Conservation (phyloP, 1,284 basidiomycete genomes). For the Cutaneotrichosporon spelunceum region DNA sequence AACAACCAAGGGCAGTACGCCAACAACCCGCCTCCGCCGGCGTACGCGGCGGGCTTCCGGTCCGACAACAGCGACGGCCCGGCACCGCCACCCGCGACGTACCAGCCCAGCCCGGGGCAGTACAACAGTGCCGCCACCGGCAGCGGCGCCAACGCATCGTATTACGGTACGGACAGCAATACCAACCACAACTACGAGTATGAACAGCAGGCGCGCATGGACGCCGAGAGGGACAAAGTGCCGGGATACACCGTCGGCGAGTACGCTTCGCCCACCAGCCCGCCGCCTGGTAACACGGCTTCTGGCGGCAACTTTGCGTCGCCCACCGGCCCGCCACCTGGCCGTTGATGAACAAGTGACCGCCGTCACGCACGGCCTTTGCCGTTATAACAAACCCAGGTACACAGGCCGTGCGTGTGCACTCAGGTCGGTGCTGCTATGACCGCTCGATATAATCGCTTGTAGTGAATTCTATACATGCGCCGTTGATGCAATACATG, state of each 20-base stretch:
- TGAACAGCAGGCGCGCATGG: slow-evolving; percentile 37
- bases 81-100: slow-evolving; percentile 30
- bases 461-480: neutral
- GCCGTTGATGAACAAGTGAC: neutral
- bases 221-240: neutral
- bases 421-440: neutral
- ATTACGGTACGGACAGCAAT: slow-evolving; percentile 28
- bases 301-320: slow-evolving; percentile 11
- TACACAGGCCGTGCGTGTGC: neutral
- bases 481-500: neutral
- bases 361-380: neutral
- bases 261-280: slow-evolving; percentile 36
- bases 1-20: too few relatives aligned
- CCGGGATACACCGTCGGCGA: slow-evolving; percentile 11
- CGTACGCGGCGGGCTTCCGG: slow-evolving; percentile 11
- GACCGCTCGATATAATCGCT: neutral
- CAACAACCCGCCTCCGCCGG: slow-evolving; percentile 38
- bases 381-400: neutral
- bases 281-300: slow-evolving; percentile 37
- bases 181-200: slow-evolving; percentile 39
- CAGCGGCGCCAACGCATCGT: slow-evolving; percentile 34
- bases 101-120: slow-evolving; percentile 42
- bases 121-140: slow-evolving; percentile 28
- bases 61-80: neutral
- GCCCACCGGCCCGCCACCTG: neutral